Evolutionary conservation across 2,329 filamentous ascomycete genomes (phyloP).

Genomic region (Lachnellula hyalina): DNA sequence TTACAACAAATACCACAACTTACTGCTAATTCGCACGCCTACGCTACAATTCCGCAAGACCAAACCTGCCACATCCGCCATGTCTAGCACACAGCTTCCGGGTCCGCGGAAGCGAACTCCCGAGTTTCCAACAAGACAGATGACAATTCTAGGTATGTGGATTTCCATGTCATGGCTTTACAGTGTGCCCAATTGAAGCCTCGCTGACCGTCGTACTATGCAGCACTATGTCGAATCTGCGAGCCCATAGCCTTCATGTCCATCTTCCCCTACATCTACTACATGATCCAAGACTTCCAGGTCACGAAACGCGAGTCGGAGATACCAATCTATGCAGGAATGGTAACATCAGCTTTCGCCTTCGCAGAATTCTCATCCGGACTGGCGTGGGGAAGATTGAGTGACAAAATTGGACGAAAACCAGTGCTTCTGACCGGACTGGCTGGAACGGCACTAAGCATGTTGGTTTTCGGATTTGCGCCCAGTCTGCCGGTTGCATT

Average conservation of each 20-base stretch:
- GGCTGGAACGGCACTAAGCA: constrained; percentile 85
- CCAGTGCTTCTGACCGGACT: constrained; percentile 88
- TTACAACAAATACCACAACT: neutral
- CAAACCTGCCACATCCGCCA: constrained; percentile 11
- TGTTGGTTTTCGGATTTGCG: constrained; percentile 87
- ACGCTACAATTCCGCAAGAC: constrained; percentile 1
- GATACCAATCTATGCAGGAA: constrained; percentile 88
- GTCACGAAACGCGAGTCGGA: constrained; percentile 72
- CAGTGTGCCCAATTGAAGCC: neutral
- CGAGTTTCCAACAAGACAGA: constrained; percentile 40
- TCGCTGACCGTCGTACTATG: neutral
- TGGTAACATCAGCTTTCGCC: constrained; percentile 95
- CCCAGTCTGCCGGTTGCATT: constrained; percentile 76
- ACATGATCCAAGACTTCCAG: constrained; percentile 90
- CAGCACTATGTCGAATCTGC: constrained; percentile 90
- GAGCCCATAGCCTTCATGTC: constrained; percentile 99
- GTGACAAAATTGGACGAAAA: constrained; percentile 87
- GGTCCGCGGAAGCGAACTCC: constrained; percentile 32
- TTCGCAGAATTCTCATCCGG: constrained; percentile 93
- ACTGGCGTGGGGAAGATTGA: constrained; percentile 87
- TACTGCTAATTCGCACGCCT: neutral
- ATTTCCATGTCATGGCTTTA: neutral
- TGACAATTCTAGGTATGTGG: constrained; percentile 48
- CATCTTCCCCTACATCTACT: constrained; percentile 97
- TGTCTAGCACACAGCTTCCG: constrained; percentile 20